Evolutionary conservation across 495 filamentous ascomycete species (phyloP), one percentile per base, ranked within the genome.

Genomic region (Trichoderma orchidacearum): DNA sequence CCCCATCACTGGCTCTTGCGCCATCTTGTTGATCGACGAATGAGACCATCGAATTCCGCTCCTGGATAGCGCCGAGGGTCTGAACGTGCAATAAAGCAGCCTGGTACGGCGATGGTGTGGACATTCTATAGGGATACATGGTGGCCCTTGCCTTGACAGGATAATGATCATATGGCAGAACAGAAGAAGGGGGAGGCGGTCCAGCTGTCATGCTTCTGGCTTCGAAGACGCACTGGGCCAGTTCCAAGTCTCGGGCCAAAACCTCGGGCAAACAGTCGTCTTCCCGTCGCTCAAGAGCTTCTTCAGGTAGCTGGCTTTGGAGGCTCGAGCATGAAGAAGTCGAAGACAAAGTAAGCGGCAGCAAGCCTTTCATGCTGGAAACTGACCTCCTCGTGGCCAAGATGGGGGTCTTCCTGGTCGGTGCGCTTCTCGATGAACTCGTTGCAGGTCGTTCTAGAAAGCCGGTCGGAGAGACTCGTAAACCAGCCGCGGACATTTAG

Each of bases 221-320:
- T n/a, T 59, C 64, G 55, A 73, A 75, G 50, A 69, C 59, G 12
- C 62, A 59, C 41, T 61, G 56, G 31, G 73, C 75, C 9, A 56
- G 38, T 58, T 72, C 67, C 41, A 75, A 66, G 51, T 75, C 71
- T 50, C 63, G 60, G 12, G 65, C 72, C 15, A 77, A 65, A 53
- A 75, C 59, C 61, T 77, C 75, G 21, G 73, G 67, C 25, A 77
- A 60, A 61, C 70, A 76, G 59, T 61, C 65, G 50, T 62, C 66
- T 51, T 68, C 53, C 15, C 30, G 30, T 17, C 12, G 30, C 9
- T 34, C 53, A 13, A 55, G 12, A 31, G 30, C 30, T 25, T 38
- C 31, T 5, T 28, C 31, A 27, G 53, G 23, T 60, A 8, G 62
- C 45, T 53, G 63, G 62, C 50, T 67, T 61, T 31, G 4, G n/a